Percentiles rank a stretch among this genome's conserved stretches.
phyloP scores from a whole-genome alignment of 169 alveolate genomes.

The Cryptosporidium meleagridis region DNA sequence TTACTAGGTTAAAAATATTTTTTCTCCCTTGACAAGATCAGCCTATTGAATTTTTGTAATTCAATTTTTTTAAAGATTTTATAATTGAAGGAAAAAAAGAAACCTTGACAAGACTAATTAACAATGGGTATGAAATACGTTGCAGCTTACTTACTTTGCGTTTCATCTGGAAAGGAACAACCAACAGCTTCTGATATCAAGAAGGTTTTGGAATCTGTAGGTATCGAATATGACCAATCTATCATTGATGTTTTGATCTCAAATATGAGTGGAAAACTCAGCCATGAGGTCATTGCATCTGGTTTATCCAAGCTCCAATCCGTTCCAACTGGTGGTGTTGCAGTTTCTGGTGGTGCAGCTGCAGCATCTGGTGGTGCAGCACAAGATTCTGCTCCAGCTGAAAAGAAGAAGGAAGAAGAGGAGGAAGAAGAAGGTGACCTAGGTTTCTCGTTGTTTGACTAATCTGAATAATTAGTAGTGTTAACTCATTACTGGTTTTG shows the following conservation, averaged over 20 bases:
- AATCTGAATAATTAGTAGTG: constrained; percentile 26
- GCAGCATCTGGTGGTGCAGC: constrained; percentile 66
- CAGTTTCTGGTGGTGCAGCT: constrained; percentile 57
- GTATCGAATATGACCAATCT: constrained; percentile 77
- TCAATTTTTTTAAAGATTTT: constrained; percentile 20
- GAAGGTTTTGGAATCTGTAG: constrained; percentile 78
- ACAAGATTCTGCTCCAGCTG: constrained; percentile 54
- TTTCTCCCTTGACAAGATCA: neutral
- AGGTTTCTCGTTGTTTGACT: constrained; percentile 76
- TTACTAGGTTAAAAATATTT: too few species aligned
- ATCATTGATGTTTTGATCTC: constrained; percentile 70
- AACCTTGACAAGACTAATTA: neutral
- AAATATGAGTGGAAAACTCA: constrained; percentile 78
- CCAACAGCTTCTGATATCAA: constrained; percentile 78
- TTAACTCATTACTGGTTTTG: neutral
- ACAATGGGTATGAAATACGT: constrained; percentile 82
- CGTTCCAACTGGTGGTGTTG: constrained; percentile 71
- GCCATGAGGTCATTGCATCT: constrained; percentile 79
- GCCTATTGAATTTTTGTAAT: neutral
- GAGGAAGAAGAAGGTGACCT: constrained; percentile 77
- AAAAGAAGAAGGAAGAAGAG: constrained; percentile 65
- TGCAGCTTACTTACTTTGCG: constrained; percentile 82
- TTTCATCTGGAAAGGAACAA: constrained; percentile 79
- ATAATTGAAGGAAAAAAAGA: neutral
- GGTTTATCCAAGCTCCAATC: constrained; percentile 76